A percentile compares a stretch with the other conserved stretches of the same genome.
Conservation (phyloP, 139 green algal genomes). For the Coelastrella sp. region DNA sequence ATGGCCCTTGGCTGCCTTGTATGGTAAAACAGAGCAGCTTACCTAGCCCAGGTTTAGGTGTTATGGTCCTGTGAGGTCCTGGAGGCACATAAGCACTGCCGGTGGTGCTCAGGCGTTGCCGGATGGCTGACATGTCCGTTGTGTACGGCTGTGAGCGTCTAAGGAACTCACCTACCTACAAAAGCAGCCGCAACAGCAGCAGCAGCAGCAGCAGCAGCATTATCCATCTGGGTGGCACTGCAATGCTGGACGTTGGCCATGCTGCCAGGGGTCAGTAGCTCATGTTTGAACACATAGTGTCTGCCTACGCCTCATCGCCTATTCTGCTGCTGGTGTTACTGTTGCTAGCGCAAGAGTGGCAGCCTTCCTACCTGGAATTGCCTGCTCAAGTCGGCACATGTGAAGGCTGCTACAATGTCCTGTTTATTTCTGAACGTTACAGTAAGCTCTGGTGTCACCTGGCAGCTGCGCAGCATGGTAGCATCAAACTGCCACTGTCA, state of each 20-base stretch:
- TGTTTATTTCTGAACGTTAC: constrained; percentile 29
- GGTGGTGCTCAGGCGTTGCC: constrained; percentile 31
- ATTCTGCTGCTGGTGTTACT: not conserved
- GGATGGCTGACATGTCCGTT: constrained; percentile 41
- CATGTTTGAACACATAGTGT: not conserved
- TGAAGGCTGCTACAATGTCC: constrained; percentile 16
- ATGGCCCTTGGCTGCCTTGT: too few relatives aligned
- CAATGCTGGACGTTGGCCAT: too few relatives aligned
- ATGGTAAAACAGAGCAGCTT: not conserved
- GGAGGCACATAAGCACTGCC: constrained; percentile 47
- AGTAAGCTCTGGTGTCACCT: constrained; percentile 8
- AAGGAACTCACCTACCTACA: constrained; percentile 25
- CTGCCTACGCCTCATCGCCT: not conserved
- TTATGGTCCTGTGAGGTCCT: constrained; percentile 34
- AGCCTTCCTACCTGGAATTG: not conserved
- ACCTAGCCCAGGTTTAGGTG: constrained; percentile 26
- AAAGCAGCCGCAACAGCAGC: not conserved
- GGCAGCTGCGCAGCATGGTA: constrained; percentile 1
- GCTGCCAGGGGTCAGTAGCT: too few relatives aligned
- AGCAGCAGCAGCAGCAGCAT: not conserved
- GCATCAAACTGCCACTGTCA: not conserved
- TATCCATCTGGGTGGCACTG: not conserved
- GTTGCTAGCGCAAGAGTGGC: too few relatives aligned
- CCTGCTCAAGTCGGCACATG: not conserved
- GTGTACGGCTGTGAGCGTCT: not conserved